A percentile compares a stretch with the other conserved stretches of the same genome.
phyloP scores from a whole-genome alignment of 345 rosid genomes.

The Corchorus capsularis region DNA sequence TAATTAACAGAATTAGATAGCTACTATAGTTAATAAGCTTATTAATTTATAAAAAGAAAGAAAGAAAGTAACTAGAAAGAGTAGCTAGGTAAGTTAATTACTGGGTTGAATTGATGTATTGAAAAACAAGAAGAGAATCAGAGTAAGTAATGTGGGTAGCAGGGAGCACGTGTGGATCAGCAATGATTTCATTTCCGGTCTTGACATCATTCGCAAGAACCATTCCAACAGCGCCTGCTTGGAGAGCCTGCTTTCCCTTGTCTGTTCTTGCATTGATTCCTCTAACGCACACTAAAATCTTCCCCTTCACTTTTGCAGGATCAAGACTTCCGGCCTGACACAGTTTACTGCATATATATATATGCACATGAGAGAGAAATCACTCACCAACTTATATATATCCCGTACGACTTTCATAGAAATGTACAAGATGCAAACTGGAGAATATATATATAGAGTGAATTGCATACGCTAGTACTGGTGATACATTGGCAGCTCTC shows the following conservation, averaged over 20 bases:
- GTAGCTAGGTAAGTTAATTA: slow-evolving; percentile 17
- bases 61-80: no score
- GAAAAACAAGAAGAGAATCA: slow-evolving; percentile 38
- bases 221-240: slow-evolving; percentile 59
- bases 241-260: slow-evolving; percentile 36
- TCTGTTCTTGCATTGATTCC: slow-evolving; percentile 32
- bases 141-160: slow-evolving; percentile 39
- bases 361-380: no score
- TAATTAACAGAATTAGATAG: not conserved
- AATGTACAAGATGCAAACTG: no score
- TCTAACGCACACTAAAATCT: slow-evolving; percentile 54
- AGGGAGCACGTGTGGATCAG: slow-evolving; percentile 49
- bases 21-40: no score
- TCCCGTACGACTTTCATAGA: no score
- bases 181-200: slow-evolving; percentile 30
- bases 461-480: slow-evolving; percentile 40
- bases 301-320: slow-evolving; percentile 57
- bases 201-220: slow-evolving; percentile 40
- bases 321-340: slow-evolving; percentile 54
- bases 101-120: slow-evolving; percentile 51
- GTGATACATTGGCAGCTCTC: slow-evolving; percentile 31
- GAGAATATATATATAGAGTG: not conserved
- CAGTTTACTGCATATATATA: slow-evolving; percentile 24
- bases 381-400: no score
- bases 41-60: no score